These are phyloP conservation scores for Hypoxylon sp. DNA, from an alignment of 2,329 filamentous ascomycete species.

Conservation along the genomic window DNA sequence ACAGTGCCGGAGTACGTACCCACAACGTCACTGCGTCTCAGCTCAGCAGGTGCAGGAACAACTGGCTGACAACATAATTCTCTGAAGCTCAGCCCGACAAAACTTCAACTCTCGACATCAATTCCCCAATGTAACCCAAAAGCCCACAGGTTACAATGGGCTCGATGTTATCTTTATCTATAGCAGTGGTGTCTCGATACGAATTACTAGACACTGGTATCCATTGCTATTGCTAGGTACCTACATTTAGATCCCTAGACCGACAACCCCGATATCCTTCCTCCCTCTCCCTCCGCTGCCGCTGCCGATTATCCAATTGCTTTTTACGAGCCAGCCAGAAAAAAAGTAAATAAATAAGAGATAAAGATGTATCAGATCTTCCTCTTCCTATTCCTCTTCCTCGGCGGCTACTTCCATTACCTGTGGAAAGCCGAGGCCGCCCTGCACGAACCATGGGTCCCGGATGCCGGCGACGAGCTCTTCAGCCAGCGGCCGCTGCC, in stretches of 20 bases:
- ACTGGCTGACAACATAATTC: slow-evolving; percentile 6
- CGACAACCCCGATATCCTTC: slow-evolving; percentile 1
- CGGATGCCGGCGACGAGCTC: slow-evolving; percentile 59
- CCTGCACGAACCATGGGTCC: slow-evolving; percentile 61
- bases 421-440: slow-evolving; percentile 60
- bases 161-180: slow-evolving; percentile 34
- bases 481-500: slow-evolving; percentile 64
- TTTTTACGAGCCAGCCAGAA: background rate
- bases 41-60: slow-evolving; percentile 1
- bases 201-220: slow-evolving; percentile 27
- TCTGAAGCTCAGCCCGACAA: slow-evolving; percentile 14
- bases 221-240: slow-evolving; percentile 26
- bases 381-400: slow-evolving; percentile 52
- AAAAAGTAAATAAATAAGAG: slow-evolving; percentile 5
- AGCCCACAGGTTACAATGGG: slow-evolving; percentile 37
- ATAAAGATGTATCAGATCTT: slow-evolving; percentile 52
- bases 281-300: background rate
- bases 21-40: slow-evolving; percentile 25
- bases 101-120: slow-evolving; percentile 11
- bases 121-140: slow-evolving; percentile 20
- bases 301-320: background rate
- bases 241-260: background rate
- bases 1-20: slow-evolving; percentile 7
- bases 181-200: slow-evolving; percentile 28
- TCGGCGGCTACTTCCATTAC: slow-evolving; percentile 57